Base-by-base conservation (phyloP, 2,329 filamentous ascomycete genomes). In the Dactylonectria estremocensis region DNA sequence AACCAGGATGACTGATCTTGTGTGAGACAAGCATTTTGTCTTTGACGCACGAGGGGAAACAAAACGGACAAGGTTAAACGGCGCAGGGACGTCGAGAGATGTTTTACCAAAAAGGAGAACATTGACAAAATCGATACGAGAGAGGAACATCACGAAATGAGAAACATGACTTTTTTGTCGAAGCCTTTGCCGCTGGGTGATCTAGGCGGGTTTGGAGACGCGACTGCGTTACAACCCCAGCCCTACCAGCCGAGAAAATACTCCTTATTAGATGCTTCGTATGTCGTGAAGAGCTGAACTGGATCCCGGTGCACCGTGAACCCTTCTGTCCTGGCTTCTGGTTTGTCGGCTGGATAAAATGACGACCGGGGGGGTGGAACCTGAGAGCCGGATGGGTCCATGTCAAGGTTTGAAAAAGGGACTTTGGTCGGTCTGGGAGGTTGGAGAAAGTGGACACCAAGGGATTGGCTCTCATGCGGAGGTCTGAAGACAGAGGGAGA, bases 381-480 rank as follows among this genome's bases (percentile, higher is more conserved):
- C 55, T 40, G n/a, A n/a, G n/a, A n/a, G n/a, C n/a, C n/a, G n/a
- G 48, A 49, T 9, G 24, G 48, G 28, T 22, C 46, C 24, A 24
- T 40, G 24, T 28, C 37, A 48, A 45, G 43, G 37, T 46, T 53
- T 40, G 28, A 16, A 22, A 56, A 66, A 54, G 64, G 64, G 57
- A 66, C 64, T 66, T 66, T 66, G 64, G 64, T 66, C 53, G 18
- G n/a, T n/a, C 37, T 37, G 37, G 40, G 57, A 56, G 56, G 63
- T 46, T 53, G 52, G 57, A 53, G 33, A 52, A 50, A 45, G 49
- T 57, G 58, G 40, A 24, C 37, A 18, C 52, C 33, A n/a, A 43
- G 11, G 43, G 8, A 50, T n/a, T 11, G 31, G 37, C 35, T 65
- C 49, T 24, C 33, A 56, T 58, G 48, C 20, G 54, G 45, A 46